Percentiles rank a stretch among this genome's conserved stretches.
Evolutionary conservation across 768 basidiomycete genomes (phyloP).

Genomic region (Leucosporidium creatinivorum): DNA sequence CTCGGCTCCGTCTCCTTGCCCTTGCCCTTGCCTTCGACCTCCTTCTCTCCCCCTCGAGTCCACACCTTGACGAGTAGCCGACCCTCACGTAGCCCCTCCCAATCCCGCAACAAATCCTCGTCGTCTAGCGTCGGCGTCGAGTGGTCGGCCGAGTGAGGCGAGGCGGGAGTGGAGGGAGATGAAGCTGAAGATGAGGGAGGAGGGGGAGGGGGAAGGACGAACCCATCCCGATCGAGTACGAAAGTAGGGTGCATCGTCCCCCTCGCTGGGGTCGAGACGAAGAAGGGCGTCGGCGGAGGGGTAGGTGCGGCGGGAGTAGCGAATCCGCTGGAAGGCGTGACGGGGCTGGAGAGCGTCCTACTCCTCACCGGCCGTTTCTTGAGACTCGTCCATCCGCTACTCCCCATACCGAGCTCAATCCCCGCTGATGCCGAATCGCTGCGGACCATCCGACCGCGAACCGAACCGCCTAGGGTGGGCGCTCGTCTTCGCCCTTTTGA

Average conservation of each 20-base stretch:
- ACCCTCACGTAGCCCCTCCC: constrained; percentile 8
- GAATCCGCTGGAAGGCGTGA: neutral
- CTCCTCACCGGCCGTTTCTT: neutral
- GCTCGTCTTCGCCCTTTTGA: no score
- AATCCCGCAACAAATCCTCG: neutral
- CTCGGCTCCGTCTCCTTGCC: neutral
- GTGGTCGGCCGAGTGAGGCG: no score
- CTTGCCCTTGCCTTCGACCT: neutral
- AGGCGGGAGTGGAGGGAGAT: no score
- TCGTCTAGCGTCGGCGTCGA: neutral
- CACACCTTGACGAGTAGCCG: constrained; percentile 10
- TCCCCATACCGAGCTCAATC: no score
- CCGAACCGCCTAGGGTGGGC: no score
- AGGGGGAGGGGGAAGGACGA: neutral
- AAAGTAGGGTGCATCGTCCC: constrained; percentile 10
- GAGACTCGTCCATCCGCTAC: no score
- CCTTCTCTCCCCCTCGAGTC: neutral
- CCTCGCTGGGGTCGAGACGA: constrained; percentile 1
- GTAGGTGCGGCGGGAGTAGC: neutral
- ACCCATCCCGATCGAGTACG: neutral
- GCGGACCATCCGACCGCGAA: no score
- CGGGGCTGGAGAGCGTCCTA: neutral
- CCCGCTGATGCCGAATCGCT: no score
- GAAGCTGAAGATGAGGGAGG: no score
- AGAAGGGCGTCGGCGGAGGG: constrained; percentile 8